Evolutionary conservation across 1,284 basidiomycete genomes (phyloP).

Genomic region (Irpex rosettiformis): DNA sequence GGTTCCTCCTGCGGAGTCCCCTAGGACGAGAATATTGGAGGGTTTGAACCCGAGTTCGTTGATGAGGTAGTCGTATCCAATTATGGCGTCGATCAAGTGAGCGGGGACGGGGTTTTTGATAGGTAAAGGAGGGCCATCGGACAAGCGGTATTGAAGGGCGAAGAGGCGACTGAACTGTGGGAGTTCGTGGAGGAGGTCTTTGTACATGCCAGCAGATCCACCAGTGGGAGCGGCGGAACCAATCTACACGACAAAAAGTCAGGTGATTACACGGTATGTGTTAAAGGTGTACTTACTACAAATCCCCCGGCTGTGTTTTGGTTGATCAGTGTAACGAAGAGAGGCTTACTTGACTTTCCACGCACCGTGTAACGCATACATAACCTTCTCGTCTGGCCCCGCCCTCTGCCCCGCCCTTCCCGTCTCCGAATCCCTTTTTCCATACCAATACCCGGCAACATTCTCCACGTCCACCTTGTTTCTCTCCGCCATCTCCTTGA

Average conservation of each 20-base stretch:
- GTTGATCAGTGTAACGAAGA: background rate
- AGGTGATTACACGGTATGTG: background rate
- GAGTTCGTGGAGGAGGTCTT: constrained; percentile 18
- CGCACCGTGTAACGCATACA: constrained; percentile 51
- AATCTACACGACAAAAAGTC: background rate
- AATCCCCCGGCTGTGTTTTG: constrained; percentile 17
- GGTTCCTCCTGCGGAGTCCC: constrained; percentile 56
- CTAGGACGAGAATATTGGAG: constrained; percentile 46
- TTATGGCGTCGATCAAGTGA: constrained; percentile 44
- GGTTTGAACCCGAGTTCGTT: constrained; percentile 34
- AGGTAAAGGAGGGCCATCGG: constrained; percentile 22
- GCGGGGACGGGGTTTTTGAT: constrained; percentile 40
- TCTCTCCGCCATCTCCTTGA: constrained; percentile 40
- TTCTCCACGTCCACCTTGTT: constrained; percentile 37
- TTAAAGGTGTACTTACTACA: constrained; percentile 10
- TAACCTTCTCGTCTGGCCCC: constrained; percentile 45
- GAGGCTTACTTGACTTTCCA: constrained; percentile 32
- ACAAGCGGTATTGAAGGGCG: constrained; percentile 33
- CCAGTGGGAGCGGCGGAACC: constrained; percentile 38
- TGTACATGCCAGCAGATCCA: constrained; percentile 25
- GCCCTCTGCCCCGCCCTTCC: constrained; percentile 30
- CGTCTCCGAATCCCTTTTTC: constrained; percentile 36
- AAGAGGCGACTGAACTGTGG: constrained; percentile 28
- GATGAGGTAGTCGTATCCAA: constrained; percentile 45
- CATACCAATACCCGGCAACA: constrained; percentile 58